Conservation (phyloP, 2,329 filamentous ascomycete species). For the Paecilomyces sp. region DNA sequence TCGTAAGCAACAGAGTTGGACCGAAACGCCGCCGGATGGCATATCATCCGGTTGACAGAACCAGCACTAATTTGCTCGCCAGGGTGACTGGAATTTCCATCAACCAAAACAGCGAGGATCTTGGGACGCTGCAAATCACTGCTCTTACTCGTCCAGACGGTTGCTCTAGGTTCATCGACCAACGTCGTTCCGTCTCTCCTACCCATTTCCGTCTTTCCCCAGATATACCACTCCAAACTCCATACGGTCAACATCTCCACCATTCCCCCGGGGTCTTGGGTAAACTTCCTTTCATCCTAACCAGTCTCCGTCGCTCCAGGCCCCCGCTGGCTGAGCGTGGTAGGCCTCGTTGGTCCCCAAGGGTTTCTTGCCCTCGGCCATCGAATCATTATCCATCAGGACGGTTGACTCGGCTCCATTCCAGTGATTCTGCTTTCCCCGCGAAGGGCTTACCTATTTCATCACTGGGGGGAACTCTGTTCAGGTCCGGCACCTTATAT, state of each 20-base stretch:
- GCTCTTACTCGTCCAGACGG: neutral
- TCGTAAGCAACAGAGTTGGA: neutral
- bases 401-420: neutral
- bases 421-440: neutral
- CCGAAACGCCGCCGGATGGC: neutral
- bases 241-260: neutral
- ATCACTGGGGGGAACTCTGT: neutral
- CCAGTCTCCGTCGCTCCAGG: constrained; percentile 2
- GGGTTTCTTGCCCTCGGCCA: neutral
- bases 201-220: neutral
- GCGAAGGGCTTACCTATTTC: neutral
- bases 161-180: neutral
- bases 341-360: neutral
- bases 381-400: neutral
- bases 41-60: neutral
- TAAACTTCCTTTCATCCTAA: constrained; percentile 14
- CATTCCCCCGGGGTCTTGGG: constrained; percentile 2
- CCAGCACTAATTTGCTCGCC: neutral
- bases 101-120: neutral
- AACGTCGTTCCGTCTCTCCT: neutral
- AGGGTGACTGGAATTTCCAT: neutral
- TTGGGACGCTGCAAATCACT: neutral
- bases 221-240: neutral
- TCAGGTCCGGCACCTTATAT: neutral
- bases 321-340: neutral